Evolutionary conservation across 2,329 filamentous ascomycete species (phyloP), one percentile per base, ranked within the genome.

Genomic region (Aspergillus sergii): DNA sequence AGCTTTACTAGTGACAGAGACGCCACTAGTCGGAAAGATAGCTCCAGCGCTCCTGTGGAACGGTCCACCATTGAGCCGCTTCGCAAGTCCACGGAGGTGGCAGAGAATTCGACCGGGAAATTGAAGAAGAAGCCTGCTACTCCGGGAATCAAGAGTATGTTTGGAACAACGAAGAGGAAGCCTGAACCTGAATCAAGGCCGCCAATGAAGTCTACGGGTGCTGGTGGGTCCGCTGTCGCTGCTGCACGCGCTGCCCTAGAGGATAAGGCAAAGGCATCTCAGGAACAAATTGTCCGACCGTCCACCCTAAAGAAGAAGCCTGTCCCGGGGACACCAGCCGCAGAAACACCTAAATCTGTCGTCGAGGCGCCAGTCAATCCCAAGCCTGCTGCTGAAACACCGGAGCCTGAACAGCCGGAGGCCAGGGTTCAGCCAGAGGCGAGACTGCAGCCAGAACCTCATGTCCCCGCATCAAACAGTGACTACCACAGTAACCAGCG

Each of bases 71-170:
- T 68, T 7, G 75, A 77, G 48, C 68, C 75, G 21, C 70, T 76
- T 63, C 71, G 74, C 64, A 73, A 76, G 60, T 73, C 75, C 5
- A 65, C 64, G 43, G 72, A 73, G 9, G 71, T 71, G 8, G 62
- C 67, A 6, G 75, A 76, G 9, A 75, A 79, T 5, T 69, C 72
- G 11, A 69, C 71, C 45, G 81, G 78, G 71, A 84, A 82, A 71
- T 68, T 80, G 54, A 78, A 78, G 69, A 82, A 81, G 72, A 81
- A 80, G 66, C 66, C 72, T 28, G 75, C 72, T 56, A 79, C 76
- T 60, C 69, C 75, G 14, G 77, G 76, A n/a, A 76, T 82, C 61
- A 82, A 81, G 71, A 75, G 72, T 48, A 76, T 82, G 68, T 82
- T 82, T 64, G 75, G 75, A 21, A 74, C 73, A 59, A 80, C 70